These are phyloP conservation scores for Leccinum pachyderme DNA, from an alignment of 1,284 basidiomycete genomes.

Conservation along the genomic window DNA sequence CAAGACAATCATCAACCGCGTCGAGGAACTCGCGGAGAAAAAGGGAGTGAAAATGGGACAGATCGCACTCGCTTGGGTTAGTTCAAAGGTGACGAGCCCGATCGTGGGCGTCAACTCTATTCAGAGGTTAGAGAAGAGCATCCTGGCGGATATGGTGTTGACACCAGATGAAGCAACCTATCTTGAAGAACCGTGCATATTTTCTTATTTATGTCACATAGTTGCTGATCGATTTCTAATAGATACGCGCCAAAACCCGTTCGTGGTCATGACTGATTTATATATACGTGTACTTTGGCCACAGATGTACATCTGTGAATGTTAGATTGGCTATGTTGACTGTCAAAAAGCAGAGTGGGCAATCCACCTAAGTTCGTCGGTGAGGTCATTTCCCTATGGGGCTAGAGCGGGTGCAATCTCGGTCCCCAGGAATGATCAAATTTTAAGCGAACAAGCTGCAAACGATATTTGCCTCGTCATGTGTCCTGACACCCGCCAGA, in stretches of 20 bases:
- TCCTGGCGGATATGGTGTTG: conserved; percentile 19
- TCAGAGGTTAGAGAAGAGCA: conserved; percentile 23
- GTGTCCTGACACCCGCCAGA: no score
- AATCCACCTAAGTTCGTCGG: not conserved
- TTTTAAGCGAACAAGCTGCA: no score
- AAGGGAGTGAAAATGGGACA: conserved; percentile 40
- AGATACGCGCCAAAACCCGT: conserved; percentile 24
- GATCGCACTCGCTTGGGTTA: conserved; percentile 42
- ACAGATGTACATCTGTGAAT: not conserved
- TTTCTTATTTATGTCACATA: not conserved
- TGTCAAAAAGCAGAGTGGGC: not conserved
- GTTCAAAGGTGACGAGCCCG: conserved; percentile 38
- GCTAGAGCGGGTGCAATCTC: no score
- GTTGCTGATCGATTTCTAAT: not conserved
- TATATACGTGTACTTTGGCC: not conserved
- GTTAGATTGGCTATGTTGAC: not conserved
- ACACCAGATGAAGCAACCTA: conserved; percentile 28
- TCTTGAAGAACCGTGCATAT: conserved; percentile 32
- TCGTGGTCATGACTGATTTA: conserved; percentile 16
- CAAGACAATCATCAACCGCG: conserved; percentile 36
- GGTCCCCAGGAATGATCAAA: no score
- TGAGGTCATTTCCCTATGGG: no score
- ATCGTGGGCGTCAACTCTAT: conserved; percentile 36
- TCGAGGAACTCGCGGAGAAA: conserved; percentile 41
- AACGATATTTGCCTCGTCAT: no score